Percentiles rank a stretch among this genome's conserved stretches.
phyloP scores from a whole-genome alignment of 1,284 basidiomycete species.

The Microstroma glucosiphilum region DNA sequence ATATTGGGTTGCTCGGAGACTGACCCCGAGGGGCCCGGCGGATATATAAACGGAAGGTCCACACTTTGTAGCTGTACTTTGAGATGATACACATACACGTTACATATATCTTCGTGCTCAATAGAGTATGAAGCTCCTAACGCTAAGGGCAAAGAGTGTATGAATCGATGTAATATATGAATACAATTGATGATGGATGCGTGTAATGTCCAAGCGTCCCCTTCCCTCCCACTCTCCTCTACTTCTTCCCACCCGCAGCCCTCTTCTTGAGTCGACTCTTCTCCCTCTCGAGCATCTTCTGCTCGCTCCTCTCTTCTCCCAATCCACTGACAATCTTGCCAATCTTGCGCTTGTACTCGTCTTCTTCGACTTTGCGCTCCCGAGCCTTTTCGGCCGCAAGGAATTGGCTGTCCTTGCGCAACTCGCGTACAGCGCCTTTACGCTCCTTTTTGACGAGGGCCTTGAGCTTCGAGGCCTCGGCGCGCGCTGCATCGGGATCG shows the following conservation, averaged over 20 bases:
- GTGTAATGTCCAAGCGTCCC: too few relatives aligned
- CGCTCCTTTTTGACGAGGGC: conserved; percentile 88
- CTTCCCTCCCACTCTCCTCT: too few relatives aligned
- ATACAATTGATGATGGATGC: too few relatives aligned
- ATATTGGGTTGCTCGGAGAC: too few relatives aligned
- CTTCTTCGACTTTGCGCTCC: conserved; percentile 73
- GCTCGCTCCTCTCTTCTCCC: conserved; percentile 84
- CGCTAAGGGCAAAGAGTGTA: too few relatives aligned
- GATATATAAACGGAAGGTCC: too few relatives aligned
- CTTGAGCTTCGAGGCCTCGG: conserved; percentile 77
- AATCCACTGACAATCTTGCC: conserved; percentile 70
- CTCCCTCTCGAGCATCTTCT: conserved; percentile 71
- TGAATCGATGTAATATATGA: too few relatives aligned
- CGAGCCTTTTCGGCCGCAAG: conserved; percentile 69
- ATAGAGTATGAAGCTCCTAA: too few relatives aligned
- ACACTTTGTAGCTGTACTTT: too few relatives aligned
- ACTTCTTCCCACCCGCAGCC: conserved; percentile 15
- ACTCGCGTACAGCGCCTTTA: conserved; percentile 92
- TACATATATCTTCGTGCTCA: too few relatives aligned
- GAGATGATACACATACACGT: too few relatives aligned
- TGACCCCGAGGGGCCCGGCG: too few relatives aligned
- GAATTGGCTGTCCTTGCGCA: conserved; percentile 91
- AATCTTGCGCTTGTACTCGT: conserved; percentile 56
- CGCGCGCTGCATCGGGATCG: conserved; percentile 88
- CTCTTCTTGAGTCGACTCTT: conserved; percentile 55